These are phyloP conservation scores for Cymbopogon citratus DNA, from an alignment of 176 grass and related monocot species.

Conservation along the genomic window DNA sequence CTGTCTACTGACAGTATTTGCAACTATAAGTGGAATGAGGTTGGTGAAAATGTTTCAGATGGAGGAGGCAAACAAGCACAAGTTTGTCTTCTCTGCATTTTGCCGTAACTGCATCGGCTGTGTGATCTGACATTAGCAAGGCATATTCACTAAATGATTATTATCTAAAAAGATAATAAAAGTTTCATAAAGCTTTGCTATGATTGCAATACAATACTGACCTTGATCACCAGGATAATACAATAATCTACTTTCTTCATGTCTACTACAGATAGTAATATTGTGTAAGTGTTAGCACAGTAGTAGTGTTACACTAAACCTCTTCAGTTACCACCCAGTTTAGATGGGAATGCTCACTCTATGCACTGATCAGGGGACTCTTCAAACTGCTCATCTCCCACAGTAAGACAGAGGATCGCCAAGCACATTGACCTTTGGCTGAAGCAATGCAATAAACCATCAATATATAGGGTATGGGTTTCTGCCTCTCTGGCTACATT, in stretches of 20 bases:
- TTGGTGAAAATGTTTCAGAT: too few relatives aligned
- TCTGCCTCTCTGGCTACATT: too few relatives aligned
- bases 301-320: neutral
- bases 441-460: too few relatives aligned
- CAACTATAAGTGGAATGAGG: too few relatives aligned
- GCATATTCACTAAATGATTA: too few relatives aligned
- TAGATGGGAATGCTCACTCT: slow-evolving; percentile 18
- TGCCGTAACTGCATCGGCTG: too few relatives aligned
- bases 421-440: slow-evolving; percentile 28
- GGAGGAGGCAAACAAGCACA: too few relatives aligned
- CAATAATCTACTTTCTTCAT: neutral
- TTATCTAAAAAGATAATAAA: too few relatives aligned
- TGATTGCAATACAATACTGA: neutral
- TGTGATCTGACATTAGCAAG: too few relatives aligned
- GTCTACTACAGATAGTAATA: neutral
- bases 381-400: slow-evolving; percentile 66
- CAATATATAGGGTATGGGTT: too few relatives aligned
- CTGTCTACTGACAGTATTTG: too few relatives aligned
- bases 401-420: slow-evolving; percentile 61
- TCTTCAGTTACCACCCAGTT: neutral
- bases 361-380: slow-evolving; percentile 49
- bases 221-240: neutral
- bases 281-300: neutral
- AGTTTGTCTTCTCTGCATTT: too few relatives aligned
- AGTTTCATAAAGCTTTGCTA: neutral